phyloP scores from a whole-genome alignment of 2,329 filamentous ascomycete genomes.

The Teratosphaeria viscida region DNA sequence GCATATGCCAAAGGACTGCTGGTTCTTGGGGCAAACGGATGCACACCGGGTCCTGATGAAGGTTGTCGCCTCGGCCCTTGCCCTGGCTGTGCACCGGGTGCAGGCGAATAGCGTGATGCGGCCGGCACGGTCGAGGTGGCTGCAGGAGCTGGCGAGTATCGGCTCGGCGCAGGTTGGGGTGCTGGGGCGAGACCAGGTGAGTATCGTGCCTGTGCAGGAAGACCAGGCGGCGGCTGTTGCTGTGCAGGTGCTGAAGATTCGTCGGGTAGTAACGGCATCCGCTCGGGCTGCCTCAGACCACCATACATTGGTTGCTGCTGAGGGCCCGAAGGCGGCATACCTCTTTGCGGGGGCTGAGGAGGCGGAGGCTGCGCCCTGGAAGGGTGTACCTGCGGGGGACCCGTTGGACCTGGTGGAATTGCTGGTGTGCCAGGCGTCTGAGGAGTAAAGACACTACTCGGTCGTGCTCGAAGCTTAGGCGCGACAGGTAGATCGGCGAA shows the following conservation, averaged over 20 bases:
- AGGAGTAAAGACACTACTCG: slow-evolving; percentile 6
- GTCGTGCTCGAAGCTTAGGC: slow-evolving; percentile 27
- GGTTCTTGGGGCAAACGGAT: slow-evolving; percentile 50
- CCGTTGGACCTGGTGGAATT: not conserved
- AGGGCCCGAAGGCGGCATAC: slow-evolving; percentile 6
- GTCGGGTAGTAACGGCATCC: slow-evolving; percentile 28
- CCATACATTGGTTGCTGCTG: slow-evolving; percentile 15
- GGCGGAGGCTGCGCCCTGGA: slow-evolving; percentile 5
- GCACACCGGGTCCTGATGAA: slow-evolving; percentile 12
- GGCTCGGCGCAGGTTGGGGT: slow-evolving; percentile 11
- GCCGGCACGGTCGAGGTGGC: slow-evolving; percentile 29
- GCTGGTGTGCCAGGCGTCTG: not conserved
- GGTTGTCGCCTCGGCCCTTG: slow-evolving; percentile 24
- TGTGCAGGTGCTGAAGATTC: slow-evolving; percentile 16
- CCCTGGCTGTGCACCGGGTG: slow-evolving; percentile 31
- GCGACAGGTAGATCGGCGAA: slow-evolving; percentile 39
- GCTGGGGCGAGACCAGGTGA: slow-evolving; percentile 15
- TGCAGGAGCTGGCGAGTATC: slow-evolving; percentile 28
- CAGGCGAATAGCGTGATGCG: slow-evolving; percentile 48
- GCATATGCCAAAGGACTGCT: slow-evolving; percentile 54
- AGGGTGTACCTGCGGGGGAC: slow-evolving; percentile 6
- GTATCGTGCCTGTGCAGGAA: slow-evolving; percentile 11
- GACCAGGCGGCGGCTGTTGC: slow-evolving; percentile 17
- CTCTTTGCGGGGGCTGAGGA: slow-evolving; percentile 7
- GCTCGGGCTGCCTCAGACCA: slow-evolving; percentile 32